Percentiles rank a stretch among this genome's conserved stretches.
phyloP scores from a whole-genome alignment of 2,329 filamentous ascomycete species.

The Nannizziopsis barbatae region DNA sequence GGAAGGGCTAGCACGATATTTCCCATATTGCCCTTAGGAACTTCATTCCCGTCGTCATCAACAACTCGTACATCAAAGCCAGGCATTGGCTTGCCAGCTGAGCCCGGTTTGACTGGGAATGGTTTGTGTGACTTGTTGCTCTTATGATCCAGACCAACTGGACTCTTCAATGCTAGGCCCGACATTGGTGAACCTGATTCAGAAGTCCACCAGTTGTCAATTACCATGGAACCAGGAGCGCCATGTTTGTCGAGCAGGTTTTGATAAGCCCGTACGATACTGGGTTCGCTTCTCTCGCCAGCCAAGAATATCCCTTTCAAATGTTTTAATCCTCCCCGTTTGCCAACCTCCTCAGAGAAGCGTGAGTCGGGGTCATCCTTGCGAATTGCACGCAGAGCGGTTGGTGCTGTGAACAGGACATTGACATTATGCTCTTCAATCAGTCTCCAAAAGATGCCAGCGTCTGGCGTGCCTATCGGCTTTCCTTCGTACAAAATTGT shows the following conservation, averaged over 20 bases:
- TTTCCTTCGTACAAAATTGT: conserved; percentile 92
- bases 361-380: conserved; percentile 70
- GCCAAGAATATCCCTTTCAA: conserved; percentile 72
- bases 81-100: conserved; percentile 81
- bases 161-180: conserved; percentile 52
- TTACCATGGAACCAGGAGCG: conserved; percentile 50
- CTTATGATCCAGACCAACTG: conserved; percentile 46
- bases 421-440: conserved; percentile 77
- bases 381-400: conserved; percentile 73
- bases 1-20: conserved; percentile 82
- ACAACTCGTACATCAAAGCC: conserved; percentile 82
- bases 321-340: conserved; percentile 57
- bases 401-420: conserved; percentile 75
- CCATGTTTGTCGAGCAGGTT: conserved; percentile 56
- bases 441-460: conserved; percentile 78
- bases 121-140: conserved; percentile 36
- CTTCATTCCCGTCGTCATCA: conserved; percentile 63
- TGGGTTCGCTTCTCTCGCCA: conserved; percentile 79
- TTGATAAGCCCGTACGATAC: conserved; percentile 72
- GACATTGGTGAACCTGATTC: conserved; percentile 60
- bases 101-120: conserved; percentile 63
- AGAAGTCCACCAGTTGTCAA: conserved; percentile 67
- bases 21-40: conserved; percentile 65
- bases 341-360: conserved; percentile 52
- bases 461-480: conserved; percentile 76